Percentiles rank a stretch among this genome's conserved stretches.
Evolutionary conservation across 2,329 filamentous ascomycete genomes (phyloP).

Genomic region (Diaporthe sp.): DNA sequence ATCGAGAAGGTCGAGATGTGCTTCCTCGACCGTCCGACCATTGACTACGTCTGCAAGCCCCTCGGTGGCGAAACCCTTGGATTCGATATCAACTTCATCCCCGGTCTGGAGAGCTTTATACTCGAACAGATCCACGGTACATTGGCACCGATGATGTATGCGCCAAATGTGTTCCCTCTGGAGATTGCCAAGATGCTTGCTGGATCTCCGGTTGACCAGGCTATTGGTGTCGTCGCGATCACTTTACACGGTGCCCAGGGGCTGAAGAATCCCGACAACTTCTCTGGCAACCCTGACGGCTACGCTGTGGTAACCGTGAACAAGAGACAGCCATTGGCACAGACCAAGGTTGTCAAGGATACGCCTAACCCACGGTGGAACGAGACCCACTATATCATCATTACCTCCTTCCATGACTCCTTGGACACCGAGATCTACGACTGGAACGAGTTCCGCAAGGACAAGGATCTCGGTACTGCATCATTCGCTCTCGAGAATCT

Average conservation of each 20-base stretch:
- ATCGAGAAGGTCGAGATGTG: slow-evolving; percentile 95
- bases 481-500: slow-evolving; percentile 89
- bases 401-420: slow-evolving; percentile 90
- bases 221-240: slow-evolving; percentile 92
- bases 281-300: slow-evolving; percentile 91
- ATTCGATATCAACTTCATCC: slow-evolving; percentile 99
- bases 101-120: slow-evolving; percentile 93
- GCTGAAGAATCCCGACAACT: slow-evolving; percentile 95
- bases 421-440: slow-evolving; percentile 90
- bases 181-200: slow-evolving; percentile 99
- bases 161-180: slow-evolving; percentile 96
- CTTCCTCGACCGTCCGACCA: slow-evolving; percentile 88
- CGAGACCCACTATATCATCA: slow-evolving; percentile 95
- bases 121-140: slow-evolving; percentile 96
- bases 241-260: slow-evolving; percentile 93
- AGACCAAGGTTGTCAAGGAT: slow-evolving; percentile 90
- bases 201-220: slow-evolving; percentile 93
- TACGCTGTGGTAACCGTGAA: slow-evolving; percentile 91
- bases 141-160: slow-evolving; percentile 97
- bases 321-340: slow-evolving; percentile 82
- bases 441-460: slow-evolving; percentile 96
- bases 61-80: slow-evolving; percentile 95
- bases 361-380: slow-evolving; percentile 93
- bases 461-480: slow-evolving; percentile 92
- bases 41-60: slow-evolving; percentile 98